Evolutionary conservation across 2,329 filamentous ascomycete species (phyloP).

Genomic region (Claviceps purpurea): DNA sequence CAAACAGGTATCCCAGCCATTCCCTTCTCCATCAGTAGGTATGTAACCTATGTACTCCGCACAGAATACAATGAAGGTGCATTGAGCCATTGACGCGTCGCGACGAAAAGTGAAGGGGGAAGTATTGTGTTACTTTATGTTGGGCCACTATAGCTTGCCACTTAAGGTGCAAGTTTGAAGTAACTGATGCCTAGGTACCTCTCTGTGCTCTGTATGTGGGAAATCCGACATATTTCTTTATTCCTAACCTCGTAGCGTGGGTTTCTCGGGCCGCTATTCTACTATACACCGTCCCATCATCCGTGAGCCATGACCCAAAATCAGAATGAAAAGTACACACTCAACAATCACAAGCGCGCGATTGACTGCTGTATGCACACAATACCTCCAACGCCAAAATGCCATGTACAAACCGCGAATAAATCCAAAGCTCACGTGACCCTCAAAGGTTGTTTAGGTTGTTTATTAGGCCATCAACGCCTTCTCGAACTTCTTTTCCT

Average conservation of each 20-base stretch:
- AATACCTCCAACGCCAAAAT: neutral
- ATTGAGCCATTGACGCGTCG: no score
- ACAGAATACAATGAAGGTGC: no score
- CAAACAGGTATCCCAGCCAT: no score
- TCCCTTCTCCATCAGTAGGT: no score
- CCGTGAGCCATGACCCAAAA: neutral
- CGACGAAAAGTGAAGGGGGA: no score
- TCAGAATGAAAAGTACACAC: neutral
- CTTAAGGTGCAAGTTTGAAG: no score
- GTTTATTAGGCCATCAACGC: neutral
- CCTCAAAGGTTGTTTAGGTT: neutral
- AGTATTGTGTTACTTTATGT: no score
- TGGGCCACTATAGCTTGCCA: no score
- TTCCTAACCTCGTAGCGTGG: neutral
- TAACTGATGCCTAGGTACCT: no score
- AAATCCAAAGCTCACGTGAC: neutral
- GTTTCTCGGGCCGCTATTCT: neutral
- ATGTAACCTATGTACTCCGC: no score
- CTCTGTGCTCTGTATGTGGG: no score
- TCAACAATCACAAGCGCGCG: neutral
- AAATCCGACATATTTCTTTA: neutral
- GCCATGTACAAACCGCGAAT: neutral
- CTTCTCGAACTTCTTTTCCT: slow-evolving; percentile 7
- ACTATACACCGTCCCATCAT: neutral
- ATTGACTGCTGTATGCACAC: neutral